Percentiles rank a stretch among this genome's conserved stretches.
Conservation (phyloP, 2,329 filamentous ascomycete species). For the Mariannaea sp. region DNA sequence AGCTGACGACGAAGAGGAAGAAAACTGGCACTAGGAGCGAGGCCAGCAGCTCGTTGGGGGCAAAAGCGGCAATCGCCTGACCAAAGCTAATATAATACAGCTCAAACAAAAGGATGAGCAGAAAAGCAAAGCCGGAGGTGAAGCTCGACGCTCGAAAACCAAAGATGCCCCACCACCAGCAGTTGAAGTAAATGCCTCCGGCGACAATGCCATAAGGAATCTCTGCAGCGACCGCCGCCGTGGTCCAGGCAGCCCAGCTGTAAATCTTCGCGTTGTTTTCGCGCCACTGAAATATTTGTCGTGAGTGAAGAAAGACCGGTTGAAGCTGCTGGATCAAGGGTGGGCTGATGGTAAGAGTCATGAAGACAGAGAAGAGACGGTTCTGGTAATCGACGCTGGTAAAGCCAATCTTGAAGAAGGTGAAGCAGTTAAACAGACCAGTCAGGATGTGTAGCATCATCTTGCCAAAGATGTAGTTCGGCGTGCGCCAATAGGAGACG, state of each 20-base stretch:
- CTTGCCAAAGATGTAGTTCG: conserved; percentile 66
- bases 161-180: conserved; percentile 63
- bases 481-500: conserved; percentile 67
- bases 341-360: conserved; percentile 75
- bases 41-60: conserved; percentile 69
- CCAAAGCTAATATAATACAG: conserved; percentile 68
- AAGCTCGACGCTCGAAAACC: conserved; percentile 57
- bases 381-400: conserved; percentile 68
- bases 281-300: conserved; percentile 70
- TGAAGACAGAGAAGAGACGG: conserved; percentile 75
- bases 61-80: conserved; percentile 68
- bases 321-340: conserved; percentile 79
- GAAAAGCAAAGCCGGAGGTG: conserved; percentile 64
- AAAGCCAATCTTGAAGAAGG: conserved; percentile 66
- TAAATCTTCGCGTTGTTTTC: conserved; percentile 83
- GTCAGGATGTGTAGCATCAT: conserved; percentile 65
- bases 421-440: conserved; percentile 72
- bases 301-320: conserved; percentile 69
- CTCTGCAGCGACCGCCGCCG: conserved; percentile 68
- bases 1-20: conserved; percentile 71
- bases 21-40: conserved; percentile 70
- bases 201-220: conserved; percentile 71
- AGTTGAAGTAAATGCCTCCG: conserved; percentile 54
- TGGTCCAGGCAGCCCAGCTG: conserved; percentile 73
- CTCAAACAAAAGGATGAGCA: conserved; percentile 69